A percentile compares a stretch with the other conserved stretches of the same genome.
These are phyloP conservation scores for Trifolium dubium DNA, from an alignment of 306 rosid species.

Conservation along the genomic window DNA sequence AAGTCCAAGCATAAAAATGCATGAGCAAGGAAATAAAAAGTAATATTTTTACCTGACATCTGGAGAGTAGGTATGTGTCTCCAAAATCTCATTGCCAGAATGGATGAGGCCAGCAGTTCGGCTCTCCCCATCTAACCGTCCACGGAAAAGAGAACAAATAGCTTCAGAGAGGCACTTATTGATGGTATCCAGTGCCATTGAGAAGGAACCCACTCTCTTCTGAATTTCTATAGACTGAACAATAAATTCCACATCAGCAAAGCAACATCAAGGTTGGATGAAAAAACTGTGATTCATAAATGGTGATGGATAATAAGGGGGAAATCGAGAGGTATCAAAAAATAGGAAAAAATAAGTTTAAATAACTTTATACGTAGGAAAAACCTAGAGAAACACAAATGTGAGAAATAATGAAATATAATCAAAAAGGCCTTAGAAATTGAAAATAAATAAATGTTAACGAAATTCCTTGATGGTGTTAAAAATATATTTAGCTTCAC, in stretches of 20 bases:
- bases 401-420: slow-evolving; percentile 9
- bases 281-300: slow-evolving; percentile 17
- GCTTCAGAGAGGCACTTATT: slow-evolving; percentile 97
- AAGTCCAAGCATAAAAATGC: slow-evolving; percentile 19
- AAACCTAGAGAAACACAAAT: slow-evolving; percentile 19
- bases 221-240: slow-evolving; percentile 90
- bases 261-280: slow-evolving; percentile 17
- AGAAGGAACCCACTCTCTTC: slow-evolving; percentile 93
- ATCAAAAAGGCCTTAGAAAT: background rate
- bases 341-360: background rate
- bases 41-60: slow-evolving; percentile 69
- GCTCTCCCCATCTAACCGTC: slow-evolving; percentile 95
- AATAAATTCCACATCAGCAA: slow-evolving; percentile 26
- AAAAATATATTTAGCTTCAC: slow-evolving; percentile 22
- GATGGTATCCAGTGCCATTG: slow-evolving; percentile 90
- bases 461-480: slow-evolving; percentile 15
- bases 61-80: slow-evolving; percentile 68
- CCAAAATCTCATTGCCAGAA: slow-evolving; percentile 95
- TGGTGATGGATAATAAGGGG: slow-evolving; percentile 2
- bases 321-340: background rate
- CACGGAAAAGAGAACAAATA: slow-evolving; percentile 85
- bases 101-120: slow-evolving; percentile 83
- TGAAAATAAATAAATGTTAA: slow-evolving; percentile 9
- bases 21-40: slow-evolving; percentile 16
- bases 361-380: slow-evolving; percentile 21